Evolutionary conservation across 1,284 basidiomycete species (phyloP).

Genomic region (Lentinula novae-zelandiae): DNA sequence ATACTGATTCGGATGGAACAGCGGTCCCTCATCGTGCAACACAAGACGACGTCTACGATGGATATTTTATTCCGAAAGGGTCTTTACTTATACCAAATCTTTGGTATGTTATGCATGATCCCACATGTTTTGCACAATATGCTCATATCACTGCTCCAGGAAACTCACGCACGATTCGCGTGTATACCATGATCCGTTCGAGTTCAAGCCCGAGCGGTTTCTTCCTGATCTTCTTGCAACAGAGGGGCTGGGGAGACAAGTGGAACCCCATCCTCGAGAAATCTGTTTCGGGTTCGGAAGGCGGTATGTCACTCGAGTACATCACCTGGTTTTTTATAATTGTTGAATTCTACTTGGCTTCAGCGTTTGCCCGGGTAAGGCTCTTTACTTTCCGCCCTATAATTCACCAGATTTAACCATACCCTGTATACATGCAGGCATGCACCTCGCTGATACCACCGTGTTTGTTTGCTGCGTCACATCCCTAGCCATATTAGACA

Average conservation of each 20-base stretch:
- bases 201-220: constrained; percentile 46
- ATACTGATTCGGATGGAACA: constrained; percentile 18
- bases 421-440: constrained; percentile 26
- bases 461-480: constrained; percentile 52
- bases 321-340: constrained; percentile 1
- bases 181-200: constrained; percentile 41
- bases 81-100: constrained; percentile 47
- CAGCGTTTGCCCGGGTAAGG: constrained; percentile 54
- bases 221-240: constrained; percentile 27
- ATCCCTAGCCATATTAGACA: constrained; percentile 51
- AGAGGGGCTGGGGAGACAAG: constrained; percentile 22
- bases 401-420: constrained; percentile 3
- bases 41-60: constrained; percentile 51
- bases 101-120: constrained; percentile 28
- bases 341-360: neutral
- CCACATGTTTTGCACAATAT: neutral
- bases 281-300: constrained; percentile 44
- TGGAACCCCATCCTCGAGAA: constrained; percentile 51
- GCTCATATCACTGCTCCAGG: constrained; percentile 25
- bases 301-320: constrained; percentile 35
- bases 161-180: constrained; percentile 45
- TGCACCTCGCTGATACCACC: constrained; percentile 54
- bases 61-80: constrained; percentile 51
- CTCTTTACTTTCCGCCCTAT: neutral
- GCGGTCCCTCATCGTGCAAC: constrained; percentile 50